Evolutionary conservation across 2,329 filamentous ascomycete species (phyloP).

Genomic region (Podosphaera xanthii): DNA sequence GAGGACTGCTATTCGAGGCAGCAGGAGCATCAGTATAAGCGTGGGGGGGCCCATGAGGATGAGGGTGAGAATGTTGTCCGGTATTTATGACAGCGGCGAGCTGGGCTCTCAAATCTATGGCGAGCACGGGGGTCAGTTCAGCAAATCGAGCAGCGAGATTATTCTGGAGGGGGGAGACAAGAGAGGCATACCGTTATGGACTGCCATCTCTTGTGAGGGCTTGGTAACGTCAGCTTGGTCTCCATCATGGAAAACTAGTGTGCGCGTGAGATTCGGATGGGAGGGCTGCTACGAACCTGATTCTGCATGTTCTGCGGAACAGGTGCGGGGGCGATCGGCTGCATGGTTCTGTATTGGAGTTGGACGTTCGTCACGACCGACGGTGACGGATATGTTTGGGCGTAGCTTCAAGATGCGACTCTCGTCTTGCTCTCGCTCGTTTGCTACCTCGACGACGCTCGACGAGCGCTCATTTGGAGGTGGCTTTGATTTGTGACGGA

Average conservation of each 20-base stretch:
- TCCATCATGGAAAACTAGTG: neutral
- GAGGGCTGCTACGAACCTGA: conserved; percentile 10
- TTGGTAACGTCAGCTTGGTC: conserved; percentile 10
- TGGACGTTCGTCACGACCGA: neutral
- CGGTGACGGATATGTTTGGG: neutral
- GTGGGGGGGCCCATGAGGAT: conserved; percentile 12
- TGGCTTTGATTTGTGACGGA: neutral
- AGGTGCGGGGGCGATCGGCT: conserved; percentile 15
- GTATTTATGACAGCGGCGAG: conserved; percentile 15
- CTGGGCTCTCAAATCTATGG: conserved; percentile 17
- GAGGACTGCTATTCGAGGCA: conserved; percentile 14
- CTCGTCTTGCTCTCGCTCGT: neutral
- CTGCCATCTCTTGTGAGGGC: conserved; percentile 12
- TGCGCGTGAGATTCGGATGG: neutral
- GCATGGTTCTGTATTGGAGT: conserved; percentile 7
- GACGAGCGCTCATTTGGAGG: no score
- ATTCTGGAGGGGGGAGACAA: conserved; percentile 5
- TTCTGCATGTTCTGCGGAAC: conserved; percentile 12
- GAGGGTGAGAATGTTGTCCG: conserved; percentile 5
- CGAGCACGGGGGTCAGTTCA: conserved; percentile 6
- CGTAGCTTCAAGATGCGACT: neutral
- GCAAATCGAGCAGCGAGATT: conserved; percentile 1
- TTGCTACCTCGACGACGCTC: neutral
- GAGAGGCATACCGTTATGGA: conserved; percentile 13
- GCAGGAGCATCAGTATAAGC: conserved; percentile 13